phyloP scores from a whole-genome alignment of 768 basidiomycete species.

The Omphalotus guepiniiformis region DNA sequence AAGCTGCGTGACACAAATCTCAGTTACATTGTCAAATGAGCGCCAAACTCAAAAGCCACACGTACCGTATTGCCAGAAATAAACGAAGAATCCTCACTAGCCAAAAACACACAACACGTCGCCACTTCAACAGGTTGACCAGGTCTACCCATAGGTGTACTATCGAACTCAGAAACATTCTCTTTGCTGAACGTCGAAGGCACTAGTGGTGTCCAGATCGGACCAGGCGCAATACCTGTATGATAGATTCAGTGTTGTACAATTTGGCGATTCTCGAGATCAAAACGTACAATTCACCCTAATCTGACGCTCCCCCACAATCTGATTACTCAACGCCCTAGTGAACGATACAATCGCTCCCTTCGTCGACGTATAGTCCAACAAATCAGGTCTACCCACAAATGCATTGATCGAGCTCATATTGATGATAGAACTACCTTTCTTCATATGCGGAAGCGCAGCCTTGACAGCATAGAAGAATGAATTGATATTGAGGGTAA shows the following conservation, averaged over 20 bases:
- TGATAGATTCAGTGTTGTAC: background rate
- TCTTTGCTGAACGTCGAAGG: slow-evolving; percentile 33
- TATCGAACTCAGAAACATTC: slow-evolving; percentile 27
- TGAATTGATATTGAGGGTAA: slow-evolving; percentile 34
- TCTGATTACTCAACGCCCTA: slow-evolving; percentile 44
- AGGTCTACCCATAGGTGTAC: slow-evolving; percentile 40
- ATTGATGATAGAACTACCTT: slow-evolving; percentile 38
- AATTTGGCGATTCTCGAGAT: background rate
- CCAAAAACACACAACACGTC: slow-evolving; percentile 37
- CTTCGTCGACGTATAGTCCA: slow-evolving; percentile 55
- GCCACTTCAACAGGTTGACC: slow-evolving; percentile 51
- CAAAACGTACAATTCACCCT: slow-evolving; percentile 35
- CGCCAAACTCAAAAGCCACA: background rate
- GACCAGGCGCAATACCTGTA: slow-evolving; percentile 35
- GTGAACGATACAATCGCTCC: slow-evolving; percentile 48
- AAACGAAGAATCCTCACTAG: slow-evolving; percentile 13
- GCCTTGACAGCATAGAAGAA: slow-evolving; percentile 46
- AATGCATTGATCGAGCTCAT: slow-evolving; percentile 35
- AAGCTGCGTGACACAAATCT: background rate
- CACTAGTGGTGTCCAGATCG: slow-evolving; percentile 47
- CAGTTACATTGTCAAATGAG: background rate
- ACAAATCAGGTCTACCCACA: slow-evolving; percentile 37
- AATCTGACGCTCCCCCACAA: slow-evolving; percentile 45
- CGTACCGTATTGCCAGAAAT: slow-evolving; percentile 4
- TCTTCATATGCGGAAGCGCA: slow-evolving; percentile 38